phyloP scores from a whole-genome alignment of 495 filamentous ascomycete species.

The Jackrogersella minutella region DNA sequence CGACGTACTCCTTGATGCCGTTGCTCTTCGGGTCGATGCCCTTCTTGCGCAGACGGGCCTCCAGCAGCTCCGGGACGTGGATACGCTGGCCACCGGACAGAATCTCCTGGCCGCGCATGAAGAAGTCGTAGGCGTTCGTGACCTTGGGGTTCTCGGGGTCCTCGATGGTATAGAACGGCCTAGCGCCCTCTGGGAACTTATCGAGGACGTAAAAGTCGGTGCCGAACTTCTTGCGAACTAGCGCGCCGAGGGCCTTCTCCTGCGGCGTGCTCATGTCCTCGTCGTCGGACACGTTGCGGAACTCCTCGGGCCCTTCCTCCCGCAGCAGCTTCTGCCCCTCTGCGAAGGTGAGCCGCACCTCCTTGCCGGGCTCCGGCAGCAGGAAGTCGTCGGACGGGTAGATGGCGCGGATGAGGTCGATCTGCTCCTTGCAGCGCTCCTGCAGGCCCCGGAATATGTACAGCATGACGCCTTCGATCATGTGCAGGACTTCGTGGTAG shows the following conservation, averaged over 20 bases:
- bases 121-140: constrained; percentile 91
- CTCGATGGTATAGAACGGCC: constrained; percentile 91
- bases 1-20: constrained; percentile 85
- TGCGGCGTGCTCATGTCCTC: constrained; percentile 85
- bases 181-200: constrained; percentile 84
- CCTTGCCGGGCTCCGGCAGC: constrained; percentile 70
- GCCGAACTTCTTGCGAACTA: constrained; percentile 82
- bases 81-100: constrained; percentile 88
- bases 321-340: constrained; percentile 85
- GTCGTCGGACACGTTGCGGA: constrained; percentile 70
- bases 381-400: constrained; percentile 62
- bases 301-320: constrained; percentile 77
- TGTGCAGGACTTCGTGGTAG: constrained; percentile 85
- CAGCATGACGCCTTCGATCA: constrained; percentile 85
- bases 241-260: constrained; percentile 88
- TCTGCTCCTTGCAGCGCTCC: constrained; percentile 71
- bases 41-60: constrained; percentile 72
- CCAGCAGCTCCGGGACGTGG: constrained; percentile 73
- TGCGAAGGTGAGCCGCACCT: constrained; percentile 82
- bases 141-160: constrained; percentile 71
- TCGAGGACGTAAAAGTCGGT: constrained; percentile 94
- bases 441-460: constrained; percentile 84
- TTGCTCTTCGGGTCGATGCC: constrained; percentile 75
- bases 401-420: constrained; percentile 70
- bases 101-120: constrained; percentile 91